Base-by-base conservation (phyloP, 257 asterid genomes). In the Capsicum rhomboideum region DNA sequence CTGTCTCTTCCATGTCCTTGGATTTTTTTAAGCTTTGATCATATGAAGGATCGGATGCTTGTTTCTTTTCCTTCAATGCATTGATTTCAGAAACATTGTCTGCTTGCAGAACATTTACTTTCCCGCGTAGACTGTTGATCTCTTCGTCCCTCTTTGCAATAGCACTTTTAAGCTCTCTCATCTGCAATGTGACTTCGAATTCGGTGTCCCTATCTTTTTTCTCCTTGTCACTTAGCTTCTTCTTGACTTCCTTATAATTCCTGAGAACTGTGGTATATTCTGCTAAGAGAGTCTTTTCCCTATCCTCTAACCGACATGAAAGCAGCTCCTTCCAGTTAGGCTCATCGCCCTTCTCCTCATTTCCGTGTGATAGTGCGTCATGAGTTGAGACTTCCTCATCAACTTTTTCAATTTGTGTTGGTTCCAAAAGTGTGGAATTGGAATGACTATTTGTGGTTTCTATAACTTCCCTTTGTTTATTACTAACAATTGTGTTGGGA, bases 241-340 rank as follows among this genome's bases (percentile, higher is more conserved):
- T 93, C 91, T 93, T 96, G 26, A 89, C 87, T 1, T 96, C 98
- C 89, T 96, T 96, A 91, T 92, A 96, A 82, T 90, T 94, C 84
- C 92, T 88, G 61, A 96, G 93, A 50, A 94, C 85, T 4, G 92
- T 85, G 0, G 97, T 90, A 64, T 92, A 96, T 86, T 96, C 99
- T 85, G 86, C 85, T 37, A 94, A 89, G 18, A 93, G 90, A 54
- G 91, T 87, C 88, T 87, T 93, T 86, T 96, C 98, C 75, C 88
- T 90, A 56, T 96, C 99, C 85, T 96, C 98, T 6, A 91, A 80
- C 55, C 93, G 97, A 20, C 82, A 90, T 85, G 91, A 86, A 18
- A 96, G 94, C 92, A 94, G 88, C 82, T 89, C 91, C 89, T 91
- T 94, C 98, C 98, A 93, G 90, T 90, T 89, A 49, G 88, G 72